Evolutionary conservation across 2,329 filamentous ascomycete genomes (phyloP).

Genomic region (Fusarium mexicanum): DNA sequence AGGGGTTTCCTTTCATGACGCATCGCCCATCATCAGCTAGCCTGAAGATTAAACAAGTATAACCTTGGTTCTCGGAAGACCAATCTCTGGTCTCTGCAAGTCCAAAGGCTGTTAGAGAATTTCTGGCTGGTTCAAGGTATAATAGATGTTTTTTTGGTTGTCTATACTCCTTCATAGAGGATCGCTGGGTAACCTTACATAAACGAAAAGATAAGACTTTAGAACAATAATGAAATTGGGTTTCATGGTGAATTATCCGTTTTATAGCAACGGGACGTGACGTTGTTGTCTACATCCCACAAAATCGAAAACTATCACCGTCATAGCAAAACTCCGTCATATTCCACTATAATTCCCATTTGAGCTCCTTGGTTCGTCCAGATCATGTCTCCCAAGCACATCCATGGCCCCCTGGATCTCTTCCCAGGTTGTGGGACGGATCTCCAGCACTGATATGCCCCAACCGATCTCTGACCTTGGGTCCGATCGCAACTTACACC

Average conservation of each 20-base stretch:
- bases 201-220: not conserved
- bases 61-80: not conserved
- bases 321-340: not conserved
- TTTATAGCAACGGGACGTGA: not conserved
- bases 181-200: not conserved
- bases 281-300: not conserved
- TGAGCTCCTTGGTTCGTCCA: constrained; percentile 32
- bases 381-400: constrained; percentile 41
- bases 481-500: constrained; percentile 42
- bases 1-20: not conserved
- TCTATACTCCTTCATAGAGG: not conserved
- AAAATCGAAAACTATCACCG: not conserved
- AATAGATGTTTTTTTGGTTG: not conserved
- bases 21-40: not conserved
- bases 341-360: not conserved
- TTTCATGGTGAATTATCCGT: not conserved
- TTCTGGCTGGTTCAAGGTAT: not conserved
- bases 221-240: not conserved
- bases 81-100: not conserved
- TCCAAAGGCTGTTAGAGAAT: not conserved
- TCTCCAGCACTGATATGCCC: constrained; percentile 39
- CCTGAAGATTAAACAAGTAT: not conserved
- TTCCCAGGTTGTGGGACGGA: constrained; percentile 44
- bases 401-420: constrained; percentile 42
- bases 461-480: constrained; percentile 36